Conservation (phyloP, 495 filamentous ascomycete species). For the Xylaria cubensis region DNA sequence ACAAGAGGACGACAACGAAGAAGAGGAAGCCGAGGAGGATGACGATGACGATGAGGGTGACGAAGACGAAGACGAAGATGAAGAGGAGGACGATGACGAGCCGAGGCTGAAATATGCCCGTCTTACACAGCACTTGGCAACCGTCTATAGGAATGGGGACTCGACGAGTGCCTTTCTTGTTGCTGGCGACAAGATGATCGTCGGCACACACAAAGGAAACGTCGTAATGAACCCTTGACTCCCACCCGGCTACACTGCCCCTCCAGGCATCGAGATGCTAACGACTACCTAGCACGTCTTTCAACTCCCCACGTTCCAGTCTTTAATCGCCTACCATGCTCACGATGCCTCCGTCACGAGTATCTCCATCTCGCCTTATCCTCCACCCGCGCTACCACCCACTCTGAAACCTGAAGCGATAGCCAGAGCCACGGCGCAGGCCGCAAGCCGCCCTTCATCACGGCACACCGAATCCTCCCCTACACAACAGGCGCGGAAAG, state of each 20-base stretch:
- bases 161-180: slow-evolving; percentile 88
- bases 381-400: slow-evolving; percentile 67
- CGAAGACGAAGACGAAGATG: slow-evolving; percentile 74
- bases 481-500: slow-evolving; percentile 51
- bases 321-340: slow-evolving; percentile 84
- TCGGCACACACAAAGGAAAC: slow-evolving; percentile 96
- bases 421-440: slow-evolving; percentile 53
- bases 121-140: slow-evolving; percentile 76
- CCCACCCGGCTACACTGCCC: background rate
- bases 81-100: slow-evolving; percentile 94
- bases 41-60: slow-evolving; percentile 62
- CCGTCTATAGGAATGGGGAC: slow-evolving; percentile 93
- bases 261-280: background rate
- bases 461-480: slow-evolving; percentile 59
- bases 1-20: slow-evolving; percentile 52
- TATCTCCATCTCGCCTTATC: slow-evolving; percentile 89
- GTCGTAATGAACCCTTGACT: slow-evolving; percentile 70
- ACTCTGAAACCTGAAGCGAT: slow-evolving; percentile 60
- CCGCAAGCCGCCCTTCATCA: slow-evolving; percentile 52
- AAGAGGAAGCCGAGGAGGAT: slow-evolving; percentile 65
- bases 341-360: slow-evolving; percentile 89
- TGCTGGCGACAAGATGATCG: slow-evolving; percentile 95
- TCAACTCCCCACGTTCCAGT: slow-evolving; percentile 77
- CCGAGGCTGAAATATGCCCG: slow-evolving; percentile 91
- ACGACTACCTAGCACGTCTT: slow-evolving; percentile 72